A percentile compares a stretch with the other conserved stretches of the same genome.
These are phyloP conservation scores for Ceratobasidium sp. DNA, from an alignment of 1,284 basidiomycete species.

Conservation along the genomic window DNA sequence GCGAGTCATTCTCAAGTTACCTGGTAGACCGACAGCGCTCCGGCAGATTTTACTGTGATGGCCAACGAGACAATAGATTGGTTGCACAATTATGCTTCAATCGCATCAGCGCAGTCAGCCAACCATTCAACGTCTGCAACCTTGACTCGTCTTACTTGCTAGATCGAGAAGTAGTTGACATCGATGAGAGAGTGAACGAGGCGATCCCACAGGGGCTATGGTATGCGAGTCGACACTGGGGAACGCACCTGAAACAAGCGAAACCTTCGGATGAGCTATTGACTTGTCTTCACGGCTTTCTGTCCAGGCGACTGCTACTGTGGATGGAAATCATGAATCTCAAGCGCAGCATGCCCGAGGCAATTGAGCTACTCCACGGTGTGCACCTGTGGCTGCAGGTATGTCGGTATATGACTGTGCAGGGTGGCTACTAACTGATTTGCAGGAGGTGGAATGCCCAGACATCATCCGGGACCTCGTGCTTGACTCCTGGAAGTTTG, in stretches of 20 bases:
- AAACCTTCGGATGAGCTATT: not conserved
- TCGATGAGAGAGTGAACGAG: no score
- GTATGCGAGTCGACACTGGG: no score
- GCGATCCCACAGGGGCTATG: no score
- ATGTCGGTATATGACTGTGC: not conserved
- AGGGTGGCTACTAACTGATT: not conserved
- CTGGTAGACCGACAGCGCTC: not conserved
- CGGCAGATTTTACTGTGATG: not conserved
- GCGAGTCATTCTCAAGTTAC: no score
- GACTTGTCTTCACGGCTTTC: not conserved
- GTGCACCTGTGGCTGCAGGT: no score
- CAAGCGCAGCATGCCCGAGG: no score
- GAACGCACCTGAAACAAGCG: not conserved
- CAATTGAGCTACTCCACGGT: no score
- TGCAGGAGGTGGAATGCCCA: not conserved
- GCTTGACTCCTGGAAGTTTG: conserved; percentile 31
- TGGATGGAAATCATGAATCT: no score
- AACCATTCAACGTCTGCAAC: no score
- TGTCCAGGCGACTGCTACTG: conserved; percentile 11
- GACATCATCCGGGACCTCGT: not conserved
- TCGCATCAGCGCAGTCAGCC: not conserved
- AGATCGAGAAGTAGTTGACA: no score
- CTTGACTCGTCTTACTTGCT: no score
- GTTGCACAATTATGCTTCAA: not conserved
- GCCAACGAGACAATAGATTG: not conserved